Percentiles rank a stretch among this genome's conserved stretches.
These are phyloP conservation scores for Alternaria viburni DNA, from an alignment of 2,329 filamentous ascomycete genomes.

Conservation along the genomic window DNA sequence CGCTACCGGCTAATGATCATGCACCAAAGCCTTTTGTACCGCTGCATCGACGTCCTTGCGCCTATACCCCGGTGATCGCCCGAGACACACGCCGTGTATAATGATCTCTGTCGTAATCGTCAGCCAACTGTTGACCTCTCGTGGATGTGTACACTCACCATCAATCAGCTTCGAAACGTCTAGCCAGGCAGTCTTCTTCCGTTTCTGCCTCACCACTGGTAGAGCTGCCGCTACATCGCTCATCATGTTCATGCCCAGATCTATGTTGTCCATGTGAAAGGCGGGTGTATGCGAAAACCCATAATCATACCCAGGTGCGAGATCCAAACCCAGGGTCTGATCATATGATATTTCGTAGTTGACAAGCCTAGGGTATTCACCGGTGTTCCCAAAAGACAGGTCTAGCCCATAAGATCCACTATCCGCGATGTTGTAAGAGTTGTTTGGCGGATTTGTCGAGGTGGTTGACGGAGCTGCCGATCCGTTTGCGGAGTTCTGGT, in stretches of 20 bases:
- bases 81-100: slow-evolving; percentile 50
- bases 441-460: neutral
- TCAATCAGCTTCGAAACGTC: slow-evolving; percentile 54
- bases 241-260: slow-evolving; percentile 30
- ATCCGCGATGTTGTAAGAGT: slow-evolving; percentile 8
- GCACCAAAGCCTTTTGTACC: slow-evolving; percentile 44
- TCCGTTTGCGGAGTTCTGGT: neutral
- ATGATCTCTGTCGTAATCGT: slow-evolving; percentile 42
- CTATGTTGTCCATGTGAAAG: slow-evolving; percentile 13
- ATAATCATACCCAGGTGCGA: slow-evolving; percentile 36
- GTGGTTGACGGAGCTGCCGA: neutral
- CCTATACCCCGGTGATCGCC: slow-evolving; percentile 53
- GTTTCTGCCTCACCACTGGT: slow-evolving; percentile 29
- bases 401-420: slow-evolving; percentile 30
- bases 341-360: slow-evolving; percentile 35
- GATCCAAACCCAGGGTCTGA: slow-evolving; percentile 43
- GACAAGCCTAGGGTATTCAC: slow-evolving; percentile 17
- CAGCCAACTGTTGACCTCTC: slow-evolving; percentile 19
- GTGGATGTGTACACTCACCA: slow-evolving; percentile 42
- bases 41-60: slow-evolving; percentile 52
- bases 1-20: slow-evolving; percentile 7
- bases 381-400: slow-evolving; percentile 21
- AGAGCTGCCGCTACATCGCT: slow-evolving; percentile 14
- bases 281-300: slow-evolving; percentile 16
- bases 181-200: slow-evolving; percentile 49